Evolutionary conservation across 2,329 filamentous ascomycete species (phyloP).

Genomic region (Pyricularia pennisetigena): DNA sequence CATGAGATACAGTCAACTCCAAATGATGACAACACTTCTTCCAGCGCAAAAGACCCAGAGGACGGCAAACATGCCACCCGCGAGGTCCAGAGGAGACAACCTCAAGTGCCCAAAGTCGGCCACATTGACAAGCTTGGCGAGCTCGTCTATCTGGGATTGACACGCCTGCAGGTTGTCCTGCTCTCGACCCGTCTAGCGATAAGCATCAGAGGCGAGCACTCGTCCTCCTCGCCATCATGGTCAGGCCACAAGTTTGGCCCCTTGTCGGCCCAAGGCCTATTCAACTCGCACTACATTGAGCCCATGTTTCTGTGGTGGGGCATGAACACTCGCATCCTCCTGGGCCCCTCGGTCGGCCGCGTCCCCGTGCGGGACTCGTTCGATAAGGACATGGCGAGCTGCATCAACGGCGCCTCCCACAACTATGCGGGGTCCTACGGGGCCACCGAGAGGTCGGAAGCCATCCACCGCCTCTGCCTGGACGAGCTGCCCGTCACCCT

Average conservation of each 20-base stretch:
- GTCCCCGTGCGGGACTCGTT: background rate
- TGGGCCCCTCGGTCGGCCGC: conserved; percentile 2
- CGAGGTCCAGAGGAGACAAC: background rate
- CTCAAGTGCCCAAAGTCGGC: background rate
- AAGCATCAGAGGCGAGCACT: background rate
- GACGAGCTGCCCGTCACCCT: conserved; percentile 8
- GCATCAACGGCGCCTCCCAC: conserved; percentile 9
- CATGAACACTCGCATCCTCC: conserved; percentile 9
- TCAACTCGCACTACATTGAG: conserved; percentile 9
- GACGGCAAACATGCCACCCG: background rate
- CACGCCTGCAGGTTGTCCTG: background rate
- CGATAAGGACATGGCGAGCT: background rate
- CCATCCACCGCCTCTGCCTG: conserved; percentile 9
- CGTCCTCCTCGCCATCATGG: background rate
- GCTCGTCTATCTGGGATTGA: background rate
- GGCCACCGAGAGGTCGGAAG: conserved; percentile 1
- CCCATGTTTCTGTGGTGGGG: conserved; percentile 11
- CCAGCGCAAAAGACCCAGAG: background rate
- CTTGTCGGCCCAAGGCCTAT: background rate
- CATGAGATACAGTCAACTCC: background rate
- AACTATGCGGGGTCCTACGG: conserved; percentile 11
- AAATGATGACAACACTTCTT: background rate
- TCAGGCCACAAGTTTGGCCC: conserved; percentile 2
- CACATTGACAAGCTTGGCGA: background rate
- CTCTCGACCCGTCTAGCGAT: background rate